Percentiles rank a stretch among this genome's conserved stretches.
phyloP scores from a whole-genome alignment of 768 basidiomycete genomes.

The Lactarius vividus region DNA sequence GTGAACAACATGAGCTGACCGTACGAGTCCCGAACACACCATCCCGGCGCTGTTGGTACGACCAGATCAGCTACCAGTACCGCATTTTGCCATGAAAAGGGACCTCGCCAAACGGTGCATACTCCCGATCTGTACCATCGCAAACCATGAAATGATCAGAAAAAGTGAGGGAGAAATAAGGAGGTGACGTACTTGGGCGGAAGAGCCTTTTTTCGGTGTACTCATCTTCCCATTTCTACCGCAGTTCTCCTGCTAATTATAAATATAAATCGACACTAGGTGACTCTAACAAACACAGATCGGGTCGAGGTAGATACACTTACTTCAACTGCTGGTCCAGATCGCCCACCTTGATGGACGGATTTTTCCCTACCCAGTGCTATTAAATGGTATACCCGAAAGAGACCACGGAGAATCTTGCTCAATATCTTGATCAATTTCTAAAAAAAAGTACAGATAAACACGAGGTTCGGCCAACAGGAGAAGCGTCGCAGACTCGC shows the following conservation, averaged over 20 bases:
- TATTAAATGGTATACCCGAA: background rate
- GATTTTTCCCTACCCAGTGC: constrained; percentile 5
- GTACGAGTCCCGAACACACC: background rate
- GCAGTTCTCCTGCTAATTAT: too few relatives aligned
- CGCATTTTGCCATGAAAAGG: background rate
- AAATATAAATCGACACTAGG: too few relatives aligned
- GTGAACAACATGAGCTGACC: background rate
- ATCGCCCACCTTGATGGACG: constrained; percentile 5
- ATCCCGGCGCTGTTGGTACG: background rate
- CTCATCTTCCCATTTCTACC: background rate
- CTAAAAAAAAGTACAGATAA: background rate
- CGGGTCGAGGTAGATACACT: background rate
- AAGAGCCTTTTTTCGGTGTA: background rate
- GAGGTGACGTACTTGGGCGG: constrained; percentile 13
- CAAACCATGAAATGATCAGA: background rate
- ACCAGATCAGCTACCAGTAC: background rate
- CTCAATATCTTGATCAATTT: constrained; percentile 12
- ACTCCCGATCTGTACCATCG: constrained; percentile 9
- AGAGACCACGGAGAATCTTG: background rate
- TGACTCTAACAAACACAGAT: too few relatives aligned
- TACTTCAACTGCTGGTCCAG: constrained; percentile 14
- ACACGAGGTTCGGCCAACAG: background rate
- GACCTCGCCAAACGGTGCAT: constrained; percentile 10
- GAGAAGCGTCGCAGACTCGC: too few relatives aligned
- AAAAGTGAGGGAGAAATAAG: too few relatives aligned